Conservation (phyloP, 75 land plant genomes). For the Gnetum montanum region DNA sequence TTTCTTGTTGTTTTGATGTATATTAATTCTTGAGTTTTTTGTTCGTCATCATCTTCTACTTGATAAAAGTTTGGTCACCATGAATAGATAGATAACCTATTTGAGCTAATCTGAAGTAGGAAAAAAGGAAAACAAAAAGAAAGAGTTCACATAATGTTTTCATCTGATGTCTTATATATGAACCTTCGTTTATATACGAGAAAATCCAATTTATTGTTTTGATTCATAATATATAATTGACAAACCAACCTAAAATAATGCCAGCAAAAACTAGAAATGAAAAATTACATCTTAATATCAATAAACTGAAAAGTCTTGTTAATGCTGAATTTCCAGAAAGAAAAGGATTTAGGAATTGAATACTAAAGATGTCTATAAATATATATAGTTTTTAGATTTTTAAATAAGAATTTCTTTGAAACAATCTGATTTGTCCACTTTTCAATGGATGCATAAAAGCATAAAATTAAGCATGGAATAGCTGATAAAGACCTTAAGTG, state of each 20-base stretch:
- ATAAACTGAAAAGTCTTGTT: neutral
- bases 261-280: neutral
- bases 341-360: neutral
- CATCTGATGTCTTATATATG: neutral
- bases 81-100: too few relatives aligned
- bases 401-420: neutral
- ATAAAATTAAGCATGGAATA: neutral
- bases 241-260: too few relatives aligned
- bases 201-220: neutral
- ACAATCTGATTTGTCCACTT: neutral
- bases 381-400: neutral
- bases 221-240: neutral
- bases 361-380: neutral
- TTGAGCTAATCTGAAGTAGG: too few relatives aligned
- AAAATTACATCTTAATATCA: neutral
- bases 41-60: too few relatives aligned
- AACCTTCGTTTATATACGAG: neutral
- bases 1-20: too few relatives aligned
- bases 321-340: neutral
- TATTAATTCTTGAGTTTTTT: too few relatives aligned
- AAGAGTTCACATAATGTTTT: neutral
- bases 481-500: neutral
- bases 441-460: neutral
- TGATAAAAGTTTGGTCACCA: too few relatives aligned
- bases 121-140: neutral